Evolutionary conservation across 1,139 yeast species (phyloP), one percentile per base, ranked within the genome.

Genomic region (Dujonia santamariae): DNA sequence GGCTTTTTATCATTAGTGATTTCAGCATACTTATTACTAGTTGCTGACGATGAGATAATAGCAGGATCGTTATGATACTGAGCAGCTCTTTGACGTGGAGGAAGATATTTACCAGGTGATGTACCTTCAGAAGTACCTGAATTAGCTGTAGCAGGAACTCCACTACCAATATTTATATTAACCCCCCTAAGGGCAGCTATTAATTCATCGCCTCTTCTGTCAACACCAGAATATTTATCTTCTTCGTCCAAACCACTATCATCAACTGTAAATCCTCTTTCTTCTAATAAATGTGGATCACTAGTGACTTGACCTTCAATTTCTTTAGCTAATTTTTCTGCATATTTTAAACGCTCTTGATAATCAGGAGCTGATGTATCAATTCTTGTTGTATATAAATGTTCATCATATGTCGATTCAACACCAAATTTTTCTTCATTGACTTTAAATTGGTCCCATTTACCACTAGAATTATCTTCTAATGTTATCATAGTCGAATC

Each of bases 361-460:
- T 78, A 94, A 46, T 85, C 87, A 9, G 96, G 92, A 37, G 83
- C 85, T 26, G 72, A 59, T 34, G 72, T 82, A 54, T 90, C 78
- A 49, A 92, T 81, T 44, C 78, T 76, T 1, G 97, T 90, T 17
- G 98, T 94, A 59, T 92, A 92, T 46, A 84, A 68, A 54, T 82
- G 81, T 59, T 92, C 99, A 57, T 92, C 95, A 57, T 80, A 92
- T 13, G 87, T 76, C 0, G 96, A 80, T 43, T 77, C 83, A 33
- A 92, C 84, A 26, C 97, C 97, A 58, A 92, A 92, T 60, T 85
- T 84, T 44, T 78, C 75, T 56, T 86, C 83, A 58, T 94, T 92
- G 13, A 79, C 95, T 37, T 86, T 85, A 62, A 92, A 92, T 61
- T 92, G 99, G 60, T 92, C 97, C 97, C 97, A 92, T 5, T 53